Percentiles rank a stretch among this genome's conserved stretches.
These are phyloP conservation scores for Sarocladium strictum DNA, from an alignment of 2,329 filamentous ascomycete species.

Conservation along the genomic window DNA sequence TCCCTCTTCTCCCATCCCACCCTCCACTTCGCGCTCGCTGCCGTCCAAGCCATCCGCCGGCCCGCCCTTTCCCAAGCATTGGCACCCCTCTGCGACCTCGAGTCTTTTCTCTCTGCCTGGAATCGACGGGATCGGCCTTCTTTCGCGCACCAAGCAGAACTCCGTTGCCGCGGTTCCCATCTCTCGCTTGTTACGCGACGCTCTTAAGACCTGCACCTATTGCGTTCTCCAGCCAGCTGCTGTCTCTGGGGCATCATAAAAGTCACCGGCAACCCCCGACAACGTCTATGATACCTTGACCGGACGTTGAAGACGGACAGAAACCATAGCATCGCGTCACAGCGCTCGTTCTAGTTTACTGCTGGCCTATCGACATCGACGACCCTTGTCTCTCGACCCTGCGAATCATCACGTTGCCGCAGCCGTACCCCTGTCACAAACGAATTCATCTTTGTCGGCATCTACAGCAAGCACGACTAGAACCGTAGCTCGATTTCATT, in stretches of 20 bases:
- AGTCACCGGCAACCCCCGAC: neutral
- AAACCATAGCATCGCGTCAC: neutral
- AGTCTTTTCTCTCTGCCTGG: neutral
- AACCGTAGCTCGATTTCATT: no score
- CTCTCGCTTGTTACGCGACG: slow-evolving; percentile 1
- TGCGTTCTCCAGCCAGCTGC: neutral
- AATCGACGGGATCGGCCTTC: neutral
- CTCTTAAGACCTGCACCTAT: neutral
- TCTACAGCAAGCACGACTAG: neutral
- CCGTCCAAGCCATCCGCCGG: slow-evolving; percentile 1
- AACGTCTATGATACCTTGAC: neutral
- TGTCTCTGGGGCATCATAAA: slow-evolving; percentile 1
- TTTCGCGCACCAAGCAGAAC: neutral
- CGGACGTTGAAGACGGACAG: neutral
- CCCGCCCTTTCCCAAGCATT: neutral
- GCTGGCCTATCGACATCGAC: neutral
- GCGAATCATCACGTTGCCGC: neutral
- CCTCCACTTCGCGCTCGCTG: neutral
- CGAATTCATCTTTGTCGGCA: neutral
- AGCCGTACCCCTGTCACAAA: neutral
- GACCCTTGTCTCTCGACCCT: neutral
- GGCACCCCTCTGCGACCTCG: neutral
- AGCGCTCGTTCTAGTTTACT: neutral
- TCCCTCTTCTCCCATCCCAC: neutral
- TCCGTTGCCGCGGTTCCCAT: neutral